These are phyloP conservation scores for Rasamsonia emersonii DNA, from an alignment of 2,329 filamentous ascomycete species.

Conservation along the genomic window DNA sequence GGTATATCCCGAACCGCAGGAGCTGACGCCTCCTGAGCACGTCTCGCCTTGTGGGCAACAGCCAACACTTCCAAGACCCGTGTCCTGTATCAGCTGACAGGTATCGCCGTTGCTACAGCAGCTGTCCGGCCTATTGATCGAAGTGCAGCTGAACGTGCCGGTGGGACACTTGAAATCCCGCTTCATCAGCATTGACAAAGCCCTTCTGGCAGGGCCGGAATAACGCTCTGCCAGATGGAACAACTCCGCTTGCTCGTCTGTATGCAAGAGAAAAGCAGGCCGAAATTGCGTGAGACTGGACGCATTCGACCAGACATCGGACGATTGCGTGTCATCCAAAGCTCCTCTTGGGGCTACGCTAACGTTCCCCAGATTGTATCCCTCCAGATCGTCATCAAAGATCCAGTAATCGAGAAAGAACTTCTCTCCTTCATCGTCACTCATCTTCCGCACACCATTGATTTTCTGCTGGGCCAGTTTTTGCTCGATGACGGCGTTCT, in stretches of 20 bases:
- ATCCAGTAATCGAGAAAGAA: slow-evolving; percentile 40
- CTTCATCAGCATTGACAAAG: slow-evolving; percentile 21
- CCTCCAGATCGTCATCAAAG: slow-evolving; percentile 17
- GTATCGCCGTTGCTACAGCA: slow-evolving; percentile 48
- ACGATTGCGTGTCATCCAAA: not conserved
- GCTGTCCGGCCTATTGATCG: slow-evolving; percentile 48
- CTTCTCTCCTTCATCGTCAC: slow-evolving; percentile 38
- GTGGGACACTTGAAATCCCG: slow-evolving; percentile 51
- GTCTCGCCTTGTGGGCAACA: slow-evolving; percentile 49
- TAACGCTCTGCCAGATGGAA: slow-evolving; percentile 6
- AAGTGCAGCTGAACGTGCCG: slow-evolving; percentile 45
- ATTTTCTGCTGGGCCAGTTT: slow-evolving; percentile 19
- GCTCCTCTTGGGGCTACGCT: slow-evolving; percentile 3
- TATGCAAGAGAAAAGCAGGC: slow-evolving; percentile 17
- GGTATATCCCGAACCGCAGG: slow-evolving; percentile 45
- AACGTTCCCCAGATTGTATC: slow-evolving; percentile 6
- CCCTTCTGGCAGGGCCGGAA: slow-evolving; percentile 7
- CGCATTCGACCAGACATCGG: not conserved
- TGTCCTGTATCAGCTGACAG: slow-evolving; percentile 47
- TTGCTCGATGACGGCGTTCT: slow-evolving; percentile 20
- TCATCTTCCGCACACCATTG: slow-evolving; percentile 36
- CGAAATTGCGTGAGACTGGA: slow-evolving; percentile 6
- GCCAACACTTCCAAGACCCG: slow-evolving; percentile 48
- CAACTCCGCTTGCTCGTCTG: slow-evolving; percentile 1
- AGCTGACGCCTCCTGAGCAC: slow-evolving; percentile 44